Evolutionary conservation across 1,284 basidiomycete species (phyloP).

Genomic region (Sporisorium reilianum): DNA sequence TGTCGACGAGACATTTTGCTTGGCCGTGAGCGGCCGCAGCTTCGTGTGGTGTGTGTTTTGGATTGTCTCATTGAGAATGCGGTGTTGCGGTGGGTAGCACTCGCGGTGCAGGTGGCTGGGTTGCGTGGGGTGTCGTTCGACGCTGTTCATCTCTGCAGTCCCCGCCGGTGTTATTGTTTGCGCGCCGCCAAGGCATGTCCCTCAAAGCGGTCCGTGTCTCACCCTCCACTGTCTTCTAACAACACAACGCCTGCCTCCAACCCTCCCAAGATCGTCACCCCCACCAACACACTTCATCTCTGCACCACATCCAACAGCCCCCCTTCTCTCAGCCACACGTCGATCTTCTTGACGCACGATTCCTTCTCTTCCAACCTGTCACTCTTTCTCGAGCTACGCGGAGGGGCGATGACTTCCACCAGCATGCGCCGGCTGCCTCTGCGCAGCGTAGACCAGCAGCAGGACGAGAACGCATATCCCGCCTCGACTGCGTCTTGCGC

Average conservation of each 20-base stretch:
- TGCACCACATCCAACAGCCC: too few species aligned
- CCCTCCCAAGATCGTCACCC: neutral
- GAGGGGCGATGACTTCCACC: constrained; percentile 21
- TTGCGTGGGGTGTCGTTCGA: neutral
- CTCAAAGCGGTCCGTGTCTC: constrained; percentile 24
- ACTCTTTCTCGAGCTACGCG: neutral
- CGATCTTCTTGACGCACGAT: neutral
- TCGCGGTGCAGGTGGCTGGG: neutral
- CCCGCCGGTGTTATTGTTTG: neutral
- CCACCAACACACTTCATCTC: neutral
- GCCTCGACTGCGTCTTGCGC: constrained; percentile 13
- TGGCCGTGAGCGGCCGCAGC: too few species aligned
- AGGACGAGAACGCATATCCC: constrained; percentile 31
- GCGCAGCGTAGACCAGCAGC: constrained; percentile 14
- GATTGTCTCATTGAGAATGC: neutral
- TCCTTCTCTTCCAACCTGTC: neutral
- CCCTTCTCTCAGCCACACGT: neutral
- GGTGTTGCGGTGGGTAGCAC: neutral
- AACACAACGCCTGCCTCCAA: constrained; percentile 1
- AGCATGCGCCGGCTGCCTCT: constrained; percentile 26
- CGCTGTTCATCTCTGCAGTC: neutral
- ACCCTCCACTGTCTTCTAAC: constrained; percentile 2
- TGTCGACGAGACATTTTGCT: too few species aligned
- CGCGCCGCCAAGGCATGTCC: neutral
- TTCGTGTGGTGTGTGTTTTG: neutral